Base-by-base conservation (phyloP, 768 basidiomycete genomes). In the Podaxis rugospora region DNA sequence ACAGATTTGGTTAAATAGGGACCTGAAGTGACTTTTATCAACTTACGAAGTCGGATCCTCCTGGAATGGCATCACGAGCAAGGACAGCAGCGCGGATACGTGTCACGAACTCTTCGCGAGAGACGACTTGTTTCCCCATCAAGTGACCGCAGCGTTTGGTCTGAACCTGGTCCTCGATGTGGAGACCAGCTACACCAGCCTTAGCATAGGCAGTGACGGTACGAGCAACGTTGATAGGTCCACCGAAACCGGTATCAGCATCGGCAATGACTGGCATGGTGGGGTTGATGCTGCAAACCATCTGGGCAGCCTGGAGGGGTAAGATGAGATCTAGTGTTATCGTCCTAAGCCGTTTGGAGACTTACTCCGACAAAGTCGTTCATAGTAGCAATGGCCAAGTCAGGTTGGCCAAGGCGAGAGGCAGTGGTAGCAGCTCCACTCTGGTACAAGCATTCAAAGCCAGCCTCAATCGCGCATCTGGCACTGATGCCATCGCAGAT, bases 131-230 rank as follows among this genome's bases (percentile, higher is more conserved):
- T 71, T 92, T 92, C 55, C 90, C 90, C 71, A 89, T 78, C 54
- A 92, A 73, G 69, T 91, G 90, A 2, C 90, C 89, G 63, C 89
- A 91, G 59, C 89, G 83, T 71, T 90, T 90, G 1, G 87, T 90
- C 69, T 90, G 89, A 1, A 90, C 88, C 73, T 91, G 89, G 67
- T 90, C 89, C 71, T 91, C 89, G 39, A 91, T 90, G 69, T 91
- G 89, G 66, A 89, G 78, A 6, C 76, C 89, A 11, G 89, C 89
- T 28, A 90, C 83, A 18, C 89, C 89, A 9, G 86, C 83, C 50
- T 80, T 79, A 4, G 74, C 81, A 63, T 90, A 90, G 69, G 87
- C 81, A 16, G 74, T 79, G 11, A 91, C 85, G 1, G 89, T 90
- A 44, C 89, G 88, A 7, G 87, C 87, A 27, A 90, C 83, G 79